Evolutionary conservation across 768 basidiomycete species (phyloP), one percentile per base, ranked within the genome.

Genomic region (Pluteus cervinus): DNA sequence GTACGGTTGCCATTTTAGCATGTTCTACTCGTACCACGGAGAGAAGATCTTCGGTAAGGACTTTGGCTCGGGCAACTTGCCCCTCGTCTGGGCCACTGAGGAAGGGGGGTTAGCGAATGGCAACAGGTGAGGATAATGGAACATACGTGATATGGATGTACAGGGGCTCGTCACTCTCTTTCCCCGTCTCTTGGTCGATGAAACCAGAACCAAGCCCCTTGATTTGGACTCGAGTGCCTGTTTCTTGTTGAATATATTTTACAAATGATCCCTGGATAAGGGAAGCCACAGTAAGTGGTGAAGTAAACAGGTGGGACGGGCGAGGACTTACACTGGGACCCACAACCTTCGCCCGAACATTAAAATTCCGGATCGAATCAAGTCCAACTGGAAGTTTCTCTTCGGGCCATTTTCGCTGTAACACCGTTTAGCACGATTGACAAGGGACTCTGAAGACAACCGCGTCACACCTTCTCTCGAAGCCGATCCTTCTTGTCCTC

Each of bases 221-320:
- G 50, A 99, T 96, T 57, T 99, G 94, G 7, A 99, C 94, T 42
- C 94, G 76, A 5, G 93, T 94, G 20, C 83, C 82, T 0, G 94
- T 99, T 61, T 99, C 94, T 50, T 84, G 76, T 60, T 99, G 94
- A 34, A 98, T 98, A 56, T 92, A 92, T 62, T 99, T 99, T 48
- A 99, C 94, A 53, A 97, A 99, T 46, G 90, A 81, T 47, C 93
- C 93, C 86, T 89, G 57, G 7, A 35, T 7, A 36, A 18, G 9
- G 21, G 25, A 12, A 18, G 15, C 10, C 24, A 24, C 23, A 11
- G 50, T 14, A 5, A 16, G 4, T 4, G 30, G 4, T 7, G 26
- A n/a, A 15, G 18, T 32, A 9, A 34, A 33, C 3, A 35, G n/a
- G 10, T 6, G 17, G 15, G 5, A 4, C 24, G 15, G 22, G 4